These are phyloP conservation scores for Coniochaeta ligniaria DNA, from an alignment of 2,329 filamentous ascomycete genomes.

Conservation along the genomic window DNA sequence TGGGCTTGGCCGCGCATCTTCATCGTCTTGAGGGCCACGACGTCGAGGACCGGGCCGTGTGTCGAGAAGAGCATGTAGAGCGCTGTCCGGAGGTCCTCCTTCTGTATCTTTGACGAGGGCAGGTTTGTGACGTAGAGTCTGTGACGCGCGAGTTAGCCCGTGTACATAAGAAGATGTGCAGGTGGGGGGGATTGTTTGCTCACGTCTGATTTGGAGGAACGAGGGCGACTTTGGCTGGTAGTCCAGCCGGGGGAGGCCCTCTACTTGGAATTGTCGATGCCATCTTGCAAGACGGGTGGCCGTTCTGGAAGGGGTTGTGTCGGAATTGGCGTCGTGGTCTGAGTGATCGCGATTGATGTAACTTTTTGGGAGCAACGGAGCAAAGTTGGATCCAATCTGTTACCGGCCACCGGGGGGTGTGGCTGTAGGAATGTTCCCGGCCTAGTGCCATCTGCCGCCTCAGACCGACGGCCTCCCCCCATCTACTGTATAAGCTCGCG, in stretches of 20 bases:
- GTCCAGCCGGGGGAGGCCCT: slow-evolving; percentile 17
- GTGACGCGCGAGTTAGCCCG: slow-evolving; percentile 15
- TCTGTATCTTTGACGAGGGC: slow-evolving; percentile 78
- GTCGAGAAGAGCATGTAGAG: slow-evolving; percentile 93
- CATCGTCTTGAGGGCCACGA: slow-evolving; percentile 79
- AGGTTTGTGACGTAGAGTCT: slow-evolving; percentile 89
- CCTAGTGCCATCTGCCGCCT: no score
- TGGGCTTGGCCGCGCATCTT: slow-evolving; percentile 97
- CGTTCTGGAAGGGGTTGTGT: background rate
- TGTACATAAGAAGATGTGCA: background rate
- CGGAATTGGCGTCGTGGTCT: background rate
- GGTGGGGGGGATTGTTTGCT: slow-evolving; percentile 23
- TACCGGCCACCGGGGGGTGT: no score
- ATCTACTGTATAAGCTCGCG: background rate
- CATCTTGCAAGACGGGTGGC: slow-evolving; percentile 17
- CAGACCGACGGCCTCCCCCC: no score
- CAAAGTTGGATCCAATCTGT: background rate
- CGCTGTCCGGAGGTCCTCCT: slow-evolving; percentile 75
- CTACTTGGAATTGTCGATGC: slow-evolving; percentile 22
- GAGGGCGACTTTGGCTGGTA: slow-evolving; percentile 24
- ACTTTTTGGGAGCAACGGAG: background rate
- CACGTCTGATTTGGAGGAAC: slow-evolving; percentile 70
- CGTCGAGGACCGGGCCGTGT: slow-evolving; percentile 85
- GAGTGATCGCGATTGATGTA: background rate
- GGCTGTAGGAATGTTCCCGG: no score